Base-by-base conservation (phyloP, 306 rosid genomes). In the Cicer bijugum region DNA sequence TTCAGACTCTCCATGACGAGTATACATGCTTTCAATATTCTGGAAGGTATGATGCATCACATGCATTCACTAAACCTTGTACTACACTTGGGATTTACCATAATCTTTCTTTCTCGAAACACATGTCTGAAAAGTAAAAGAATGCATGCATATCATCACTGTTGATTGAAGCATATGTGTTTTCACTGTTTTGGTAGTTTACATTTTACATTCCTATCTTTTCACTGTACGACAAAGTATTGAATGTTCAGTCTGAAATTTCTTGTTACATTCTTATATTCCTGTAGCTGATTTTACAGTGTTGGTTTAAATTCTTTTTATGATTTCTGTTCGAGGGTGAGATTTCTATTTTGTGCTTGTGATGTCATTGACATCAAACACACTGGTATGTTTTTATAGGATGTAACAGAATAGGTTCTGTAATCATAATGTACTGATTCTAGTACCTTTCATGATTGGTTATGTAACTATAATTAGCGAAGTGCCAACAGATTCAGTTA, bases 11-110 rank as follows among this genome's bases (percentile, higher is more conserved):
- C 81, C 93, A 75, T 17, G 91, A 90, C 6, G 99, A 91, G 82
- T 94, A 94, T 84, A 87, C 90, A 60, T 94, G 97, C 89, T 94
- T 94, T 82, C 95, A 86, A 71, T 94, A 88, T 85, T 63, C 92
- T 45, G 86, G 78, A 75, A 88, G 99, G 98, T 94, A 87, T 73
- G 86, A 37, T 59, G 69, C 80, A 33, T 71, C 47, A 3, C 47
- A 40, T 70, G 74, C 72, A 15, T 59, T 61, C 48, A 47, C 61
- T 44, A 72, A 48, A 51, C 64, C 58, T 50, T 6, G 6, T 70
- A 40, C 44, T 15, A 12, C 35, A 33, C 48, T 40, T 50, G 46
- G 53, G 59, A 7, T 62, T 78, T 71, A 43, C 50, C 63, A 51
- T 20, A 48, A 37, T 67, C 33, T 43, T 76, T 59, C 28, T 70